Percentiles rank a stretch among this genome's conserved stretches.
Evolutionary conservation across 371 early-diverging fungal species (phyloP).

Genomic region (Polyrhizophydium stewartii): DNA sequence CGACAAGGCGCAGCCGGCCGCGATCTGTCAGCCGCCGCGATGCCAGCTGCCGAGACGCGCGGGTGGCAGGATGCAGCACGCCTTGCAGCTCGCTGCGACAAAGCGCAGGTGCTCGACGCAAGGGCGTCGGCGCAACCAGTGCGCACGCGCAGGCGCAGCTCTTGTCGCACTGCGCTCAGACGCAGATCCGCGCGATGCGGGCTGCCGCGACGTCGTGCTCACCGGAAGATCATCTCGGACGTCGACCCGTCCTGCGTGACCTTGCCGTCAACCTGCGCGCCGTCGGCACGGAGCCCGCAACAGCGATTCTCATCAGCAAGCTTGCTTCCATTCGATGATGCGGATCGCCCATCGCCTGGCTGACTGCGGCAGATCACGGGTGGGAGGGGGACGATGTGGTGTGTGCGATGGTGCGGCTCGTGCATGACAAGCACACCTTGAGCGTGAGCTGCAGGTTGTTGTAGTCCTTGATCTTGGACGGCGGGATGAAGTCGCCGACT

Average conservation of each 20-base stretch:
- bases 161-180: background rate
- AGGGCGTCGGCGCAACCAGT: no score
- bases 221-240: constrained; percentile 88
- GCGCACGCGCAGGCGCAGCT: background rate
- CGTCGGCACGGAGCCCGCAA: background rate
- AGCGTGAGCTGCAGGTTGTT: constrained; percentile 74
- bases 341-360: no score
- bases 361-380: no score
- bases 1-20: no score
- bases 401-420: background rate
- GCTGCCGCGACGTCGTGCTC: constrained; percentile 3
- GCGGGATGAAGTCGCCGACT: constrained; percentile 80
- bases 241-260: constrained; percentile 81
- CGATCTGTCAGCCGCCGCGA: no score
- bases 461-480: constrained; percentile 63
- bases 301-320: constrained; percentile 63
- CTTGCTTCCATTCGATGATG: background rate
- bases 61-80: background rate
- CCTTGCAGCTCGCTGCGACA: background rate
- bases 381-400: background rate
- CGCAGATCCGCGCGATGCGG: background rate
- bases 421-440: constrained; percentile 52
- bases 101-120: constrained; percentile 7
- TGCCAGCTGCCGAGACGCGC: no score
- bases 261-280: constrained; percentile 74